Base-by-base conservation (phyloP, 768 basidiomycete species). In the Hebeloma cylindrosporum region DNA sequence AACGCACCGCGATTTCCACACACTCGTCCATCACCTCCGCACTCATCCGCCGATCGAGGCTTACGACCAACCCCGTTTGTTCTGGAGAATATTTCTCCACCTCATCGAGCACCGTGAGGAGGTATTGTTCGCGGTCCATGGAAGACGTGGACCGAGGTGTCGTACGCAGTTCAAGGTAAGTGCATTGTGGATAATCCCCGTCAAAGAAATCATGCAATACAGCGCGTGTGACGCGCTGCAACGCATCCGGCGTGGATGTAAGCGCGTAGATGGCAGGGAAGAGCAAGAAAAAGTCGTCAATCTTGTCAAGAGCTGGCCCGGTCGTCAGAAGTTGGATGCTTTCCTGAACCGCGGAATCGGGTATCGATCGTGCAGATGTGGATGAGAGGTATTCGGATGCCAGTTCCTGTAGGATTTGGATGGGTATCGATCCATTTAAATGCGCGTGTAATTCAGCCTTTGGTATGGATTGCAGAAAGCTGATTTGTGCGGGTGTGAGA, bases 401-500 rank as follows among this genome's bases (percentile, higher is more conserved):
- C 10, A 93, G 78, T 6, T 79, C 72, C 50, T 80, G 78, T 0
- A 92, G 73, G 20, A 79, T 64, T 0, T 65, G 40, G 18, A 90
- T 65, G 1, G 90, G 90, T 25, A 93, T 91, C 7, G 81, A 92
- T 0, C 89, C 89, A 53, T 91, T 91, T 3, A 91, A 75, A 57
- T 92, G 89, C 0, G 89, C 90, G 50, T 92, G 90, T 0, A 93
- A 74, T 58, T 93, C 90, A 1, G 89, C 88, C 62, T 93, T 93
- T 7, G 85, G 85, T 0, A 91, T 71, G 1, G 50, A 45, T 36
- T 77, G 69, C 31, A 93, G 67, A 61, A 91, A 92, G 4, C 60
- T 26, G 17, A 82, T 38, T 51, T 90, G 81, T 5, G 64, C 50
- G 0, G 67, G 50, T 7, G 68, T 66, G 17, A 91, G 72, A 1